Evolutionary conservation across 257 asterid genomes (phyloP), one percentile per base, ranked within the genome.

Genomic region (Penstemon barbatus): DNA sequence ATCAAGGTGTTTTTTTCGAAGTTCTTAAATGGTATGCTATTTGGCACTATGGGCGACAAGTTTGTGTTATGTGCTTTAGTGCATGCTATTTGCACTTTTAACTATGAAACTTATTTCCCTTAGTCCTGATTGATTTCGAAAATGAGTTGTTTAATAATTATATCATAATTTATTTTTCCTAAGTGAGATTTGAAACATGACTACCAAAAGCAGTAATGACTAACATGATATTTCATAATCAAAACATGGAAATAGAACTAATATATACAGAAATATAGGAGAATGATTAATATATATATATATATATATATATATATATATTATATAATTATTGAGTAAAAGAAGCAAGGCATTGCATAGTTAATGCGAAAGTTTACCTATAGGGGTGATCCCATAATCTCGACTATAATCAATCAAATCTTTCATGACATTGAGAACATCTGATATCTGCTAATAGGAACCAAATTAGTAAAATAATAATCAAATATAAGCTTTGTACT

Each of bases 391-490:
- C 8, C 73, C 15, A 25, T 37, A 41, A 58, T 66, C 73, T 50
- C 65, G 72, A 69, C 78, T 73, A 45, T 66, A 73, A 41, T 59
- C 64, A 37, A 73, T 66, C 78, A 66, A 58, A 51, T 60, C 69
- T 12, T 66, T 61, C 78, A 73, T 73, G n/a, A 56, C 33, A 66
- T 73, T 73, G 51, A 66, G 73, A 73, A 73, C 72, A 57, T 73
- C 78, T n/a, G 78, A 66, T 58, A 73, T 73, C 78, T 73, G 78
- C 44, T n/a, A 52, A 55, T 43, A 43, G 13, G 19, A 67, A 9
- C 41, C 12, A 12, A 67, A 18, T 67, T 56, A 55, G 63, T 11
- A 10, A 54, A 54, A 33, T 15, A 42, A 8, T 67, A 65, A 65
- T 50, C 44, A 33, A 7, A 50, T 51, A 39, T 13, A 65, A 25